Evolutionary conservation across 768 basidiomycete genomes (phyloP).

Genomic region (Fomitopsis serialis): DNA sequence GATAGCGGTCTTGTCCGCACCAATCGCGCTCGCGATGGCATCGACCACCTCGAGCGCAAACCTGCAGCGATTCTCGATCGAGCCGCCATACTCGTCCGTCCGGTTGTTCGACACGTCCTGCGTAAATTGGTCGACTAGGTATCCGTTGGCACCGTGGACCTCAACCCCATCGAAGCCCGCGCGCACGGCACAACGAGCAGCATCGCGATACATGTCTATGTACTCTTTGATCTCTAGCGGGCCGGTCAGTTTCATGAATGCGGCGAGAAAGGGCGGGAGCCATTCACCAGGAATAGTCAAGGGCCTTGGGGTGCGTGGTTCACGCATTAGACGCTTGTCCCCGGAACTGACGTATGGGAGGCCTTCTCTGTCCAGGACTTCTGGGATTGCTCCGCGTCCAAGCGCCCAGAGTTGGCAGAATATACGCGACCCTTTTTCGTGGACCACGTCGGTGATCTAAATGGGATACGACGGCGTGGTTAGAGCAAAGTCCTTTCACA

Average conservation of each 20-base stretch:
- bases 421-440: constrained; percentile 43
- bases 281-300: constrained; percentile 19
- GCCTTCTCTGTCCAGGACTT: constrained; percentile 30
- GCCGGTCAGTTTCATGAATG: background rate
- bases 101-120: constrained; percentile 33
- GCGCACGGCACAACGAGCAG: constrained; percentile 23
- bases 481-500: too few relatives aligned
- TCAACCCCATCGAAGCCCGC: constrained; percentile 21
- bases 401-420: constrained; percentile 54
- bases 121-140: constrained; percentile 35
- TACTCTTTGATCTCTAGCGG: constrained; percentile 32
- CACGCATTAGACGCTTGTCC: constrained; percentile 18
- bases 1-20: constrained; percentile 34
- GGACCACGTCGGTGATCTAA: constrained; percentile 51
- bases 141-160: constrained; percentile 21
- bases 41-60: constrained; percentile 40
- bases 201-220: constrained; percentile 23
- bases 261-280: background rate
- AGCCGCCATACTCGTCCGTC: constrained; percentile 45
- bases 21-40: constrained; percentile 35
- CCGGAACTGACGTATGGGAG: constrained; percentile 9
- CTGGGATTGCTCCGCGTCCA: constrained; percentile 34
- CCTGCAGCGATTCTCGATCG: constrained; percentile 38
- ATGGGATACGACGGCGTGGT: background rate
- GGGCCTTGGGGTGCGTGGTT: constrained; percentile 13